Percentiles rank a stretch among this genome's conserved stretches.
Conservation (phyloP, 1,284 basidiomycete genomes). For the Apiotrichum veenhuisii region DNA sequence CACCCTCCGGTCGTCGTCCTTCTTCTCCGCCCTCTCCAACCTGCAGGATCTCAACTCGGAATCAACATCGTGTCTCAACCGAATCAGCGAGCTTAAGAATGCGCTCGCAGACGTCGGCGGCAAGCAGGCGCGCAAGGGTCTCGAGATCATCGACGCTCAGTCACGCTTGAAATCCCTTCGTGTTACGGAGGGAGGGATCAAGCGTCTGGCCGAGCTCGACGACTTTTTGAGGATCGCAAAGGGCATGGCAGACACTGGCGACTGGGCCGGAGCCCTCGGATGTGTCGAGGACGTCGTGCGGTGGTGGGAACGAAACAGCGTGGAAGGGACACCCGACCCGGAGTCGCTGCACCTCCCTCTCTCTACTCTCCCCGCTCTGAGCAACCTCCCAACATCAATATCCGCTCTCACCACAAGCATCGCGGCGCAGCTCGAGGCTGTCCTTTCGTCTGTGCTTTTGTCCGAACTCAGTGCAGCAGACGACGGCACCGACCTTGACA, state of each 20-base stretch:
- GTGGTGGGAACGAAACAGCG: conserved; percentile 57
- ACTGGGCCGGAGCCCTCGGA: conserved; percentile 77
- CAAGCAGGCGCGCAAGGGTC: conserved; percentile 68
- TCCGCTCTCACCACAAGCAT: conserved; percentile 66
- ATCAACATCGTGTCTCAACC: conserved; percentile 72
- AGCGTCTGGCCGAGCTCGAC: conserved; percentile 64
- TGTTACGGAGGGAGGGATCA: conserved; percentile 61
- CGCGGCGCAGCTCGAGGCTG: conserved; percentile 68
- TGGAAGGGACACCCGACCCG: conserved; percentile 5
- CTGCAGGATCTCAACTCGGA: conserved; percentile 87
- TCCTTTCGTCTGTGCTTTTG: conserved; percentile 67
- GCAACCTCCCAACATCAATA: conserved; percentile 65
- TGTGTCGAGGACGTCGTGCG: conserved; percentile 69
- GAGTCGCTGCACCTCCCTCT: conserved; percentile 22
- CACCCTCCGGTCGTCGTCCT: conserved; percentile 80
- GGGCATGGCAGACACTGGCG: conserved; percentile 69
- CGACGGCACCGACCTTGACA: conserved; percentile 15
- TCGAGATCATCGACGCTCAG: conserved; percentile 68
- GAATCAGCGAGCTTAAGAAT: conserved; percentile 68
- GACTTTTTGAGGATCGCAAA: conserved; percentile 70
- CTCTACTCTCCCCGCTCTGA: conserved; percentile 63
- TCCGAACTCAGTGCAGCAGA: conserved; percentile 59
- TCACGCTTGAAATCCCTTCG: conserved; percentile 61
- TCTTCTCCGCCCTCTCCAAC: conserved; percentile 94
- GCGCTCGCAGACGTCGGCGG: conserved; percentile 74